These are phyloP conservation scores for Dothideomycetes sp. DNA, from an alignment of 2,329 filamentous ascomycete species.

Conservation along the genomic window DNA sequence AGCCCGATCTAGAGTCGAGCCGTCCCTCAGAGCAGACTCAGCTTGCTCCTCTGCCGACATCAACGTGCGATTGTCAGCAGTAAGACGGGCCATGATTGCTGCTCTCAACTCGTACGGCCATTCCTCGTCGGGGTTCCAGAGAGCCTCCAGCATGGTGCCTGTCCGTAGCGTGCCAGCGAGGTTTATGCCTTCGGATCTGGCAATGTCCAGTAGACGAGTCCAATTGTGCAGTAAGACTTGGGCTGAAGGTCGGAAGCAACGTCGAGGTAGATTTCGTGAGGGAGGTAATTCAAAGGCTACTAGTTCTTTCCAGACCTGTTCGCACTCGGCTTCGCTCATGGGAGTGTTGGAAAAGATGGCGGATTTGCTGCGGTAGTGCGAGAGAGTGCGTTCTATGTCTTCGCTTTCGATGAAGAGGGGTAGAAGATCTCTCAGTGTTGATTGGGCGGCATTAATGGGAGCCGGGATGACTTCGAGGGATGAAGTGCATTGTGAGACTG, in stretches of 20 bases:
- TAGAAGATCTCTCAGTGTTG: slow-evolving; percentile 25
- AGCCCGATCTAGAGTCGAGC: background rate
- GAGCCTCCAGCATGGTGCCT: slow-evolving; percentile 19
- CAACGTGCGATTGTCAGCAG: background rate
- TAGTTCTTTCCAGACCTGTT: slow-evolving; percentile 37
- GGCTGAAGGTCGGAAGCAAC: slow-evolving; percentile 24
- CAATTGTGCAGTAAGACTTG: slow-evolving; percentile 37
- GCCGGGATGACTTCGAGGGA: slow-evolving; percentile 30
- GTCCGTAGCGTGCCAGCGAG: slow-evolving; percentile 24
- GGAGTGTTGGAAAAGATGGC: slow-evolving; percentile 37
- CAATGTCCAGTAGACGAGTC: slow-evolving; percentile 30
- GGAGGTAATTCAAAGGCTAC: slow-evolving; percentile 40
- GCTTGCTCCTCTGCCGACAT: background rate
- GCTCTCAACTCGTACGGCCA: slow-evolving; percentile 23
- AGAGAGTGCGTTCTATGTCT: background rate
- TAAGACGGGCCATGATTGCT: slow-evolving; percentile 21
- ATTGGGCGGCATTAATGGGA: slow-evolving; percentile 22
- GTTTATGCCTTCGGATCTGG: slow-evolving; percentile 29
- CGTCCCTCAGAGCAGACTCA: background rate
- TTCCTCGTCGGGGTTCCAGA: slow-evolving; percentile 20
- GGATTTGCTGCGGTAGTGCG: slow-evolving; percentile 11
- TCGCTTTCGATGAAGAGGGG: slow-evolving; percentile 24
- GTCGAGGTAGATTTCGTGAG: slow-evolving; percentile 3
- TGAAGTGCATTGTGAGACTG: slow-evolving; percentile 32
- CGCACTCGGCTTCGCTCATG: slow-evolving; percentile 40